Conservation (phyloP, 1,139 yeast genomes). For the Wickerhamomyces sp. region DNA sequence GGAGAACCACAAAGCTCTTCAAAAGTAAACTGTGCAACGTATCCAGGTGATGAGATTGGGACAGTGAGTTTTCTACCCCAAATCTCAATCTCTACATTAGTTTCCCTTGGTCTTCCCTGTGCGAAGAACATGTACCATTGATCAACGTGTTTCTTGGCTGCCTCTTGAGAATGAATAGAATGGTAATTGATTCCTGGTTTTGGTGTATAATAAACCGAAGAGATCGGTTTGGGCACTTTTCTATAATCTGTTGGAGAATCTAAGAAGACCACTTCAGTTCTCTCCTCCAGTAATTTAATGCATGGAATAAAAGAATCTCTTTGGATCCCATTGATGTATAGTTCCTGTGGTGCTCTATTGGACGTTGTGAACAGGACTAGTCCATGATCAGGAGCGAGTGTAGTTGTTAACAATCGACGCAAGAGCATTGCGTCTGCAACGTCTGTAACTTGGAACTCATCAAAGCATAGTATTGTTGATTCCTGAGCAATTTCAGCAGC, state of each 20-base stretch:
- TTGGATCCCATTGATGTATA: constrained; percentile 90
- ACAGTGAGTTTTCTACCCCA: constrained; percentile 86
- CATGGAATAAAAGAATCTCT: constrained; percentile 89
- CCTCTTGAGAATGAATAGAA: constrained; percentile 44
- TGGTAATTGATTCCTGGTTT: constrained; percentile 53
- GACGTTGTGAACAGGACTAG: constrained; percentile 89
- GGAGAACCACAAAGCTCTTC: constrained; percentile 81
- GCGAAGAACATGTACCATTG: constrained; percentile 79
- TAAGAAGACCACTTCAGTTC: constrained; percentile 71
- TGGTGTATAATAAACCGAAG: constrained; percentile 77
- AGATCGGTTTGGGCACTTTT: constrained; percentile 76
- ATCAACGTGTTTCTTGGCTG: constrained; percentile 58
- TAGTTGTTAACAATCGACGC: constrained; percentile 62
- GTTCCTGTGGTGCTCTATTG: constrained; percentile 90
- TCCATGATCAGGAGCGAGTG: constrained; percentile 67
- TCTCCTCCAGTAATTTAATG: constrained; percentile 68
- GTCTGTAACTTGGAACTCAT: constrained; percentile 94
- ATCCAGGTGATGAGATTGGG: constrained; percentile 70
- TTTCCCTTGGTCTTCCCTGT: constrained; percentile 43
- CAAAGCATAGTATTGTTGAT: constrained; percentile 83
- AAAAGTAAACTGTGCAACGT: constrained; percentile 87
- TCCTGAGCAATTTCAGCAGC: constrained; percentile 79
- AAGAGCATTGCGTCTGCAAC: constrained; percentile 98
- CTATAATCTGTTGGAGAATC: constrained; percentile 94
- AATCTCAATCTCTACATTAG: constrained; percentile 45